Percentiles rank a stretch among this genome's conserved stretches.
phyloP scores from a whole-genome alignment of 495 filamentous ascomycete species.

The Paragyromitra xinjiangensis region DNA sequence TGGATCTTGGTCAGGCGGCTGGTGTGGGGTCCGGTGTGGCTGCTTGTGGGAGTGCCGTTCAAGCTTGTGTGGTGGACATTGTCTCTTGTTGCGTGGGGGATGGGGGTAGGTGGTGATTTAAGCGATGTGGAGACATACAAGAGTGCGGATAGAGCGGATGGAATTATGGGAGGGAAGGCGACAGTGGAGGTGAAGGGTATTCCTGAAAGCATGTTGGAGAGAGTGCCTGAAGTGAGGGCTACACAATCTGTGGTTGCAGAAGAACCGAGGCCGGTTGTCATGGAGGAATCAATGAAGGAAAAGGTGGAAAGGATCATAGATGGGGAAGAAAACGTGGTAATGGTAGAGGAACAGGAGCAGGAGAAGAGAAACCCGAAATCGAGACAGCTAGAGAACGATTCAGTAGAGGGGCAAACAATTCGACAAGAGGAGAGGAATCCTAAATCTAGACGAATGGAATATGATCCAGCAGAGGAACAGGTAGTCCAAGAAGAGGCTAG shows the following conservation, averaged over 20 bases:
- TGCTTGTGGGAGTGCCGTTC: constrained; percentile 82
- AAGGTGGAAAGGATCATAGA: constrained; percentile 65
- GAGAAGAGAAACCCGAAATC: constrained; percentile 28
- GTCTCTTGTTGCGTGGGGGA: constrained; percentile 60
- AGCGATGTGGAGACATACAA: constrained; percentile 58
- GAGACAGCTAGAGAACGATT: constrained; percentile 3
- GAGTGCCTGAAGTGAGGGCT: constrained; percentile 60
- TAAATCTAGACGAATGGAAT: constrained; percentile 39
- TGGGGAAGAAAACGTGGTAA: constrained; percentile 50
- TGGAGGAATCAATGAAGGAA: constrained; percentile 60
- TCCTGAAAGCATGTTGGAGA: constrained; percentile 60
- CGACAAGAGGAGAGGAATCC: constrained; percentile 20
- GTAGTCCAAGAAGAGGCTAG: constrained; percentile 15
- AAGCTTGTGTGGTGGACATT: constrained; percentile 67
- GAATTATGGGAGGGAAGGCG: constrained; percentile 37
- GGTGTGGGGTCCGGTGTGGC: constrained; percentile 89
- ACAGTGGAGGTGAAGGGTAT: constrained; percentile 54
- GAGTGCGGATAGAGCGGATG: constrained; percentile 47
- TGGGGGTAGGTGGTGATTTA: constrained; percentile 60
- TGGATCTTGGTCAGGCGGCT: constrained; percentile 88
- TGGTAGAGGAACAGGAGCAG: neutral
- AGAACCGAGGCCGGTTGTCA: constrained; percentile 37
- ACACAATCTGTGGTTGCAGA: constrained; percentile 28
- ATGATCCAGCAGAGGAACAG: constrained; percentile 33
- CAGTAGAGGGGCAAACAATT: constrained; percentile 4